Evolutionary conservation across 306 rosid species (phyloP).

Genomic region (Ziziphus jujuba): DNA sequence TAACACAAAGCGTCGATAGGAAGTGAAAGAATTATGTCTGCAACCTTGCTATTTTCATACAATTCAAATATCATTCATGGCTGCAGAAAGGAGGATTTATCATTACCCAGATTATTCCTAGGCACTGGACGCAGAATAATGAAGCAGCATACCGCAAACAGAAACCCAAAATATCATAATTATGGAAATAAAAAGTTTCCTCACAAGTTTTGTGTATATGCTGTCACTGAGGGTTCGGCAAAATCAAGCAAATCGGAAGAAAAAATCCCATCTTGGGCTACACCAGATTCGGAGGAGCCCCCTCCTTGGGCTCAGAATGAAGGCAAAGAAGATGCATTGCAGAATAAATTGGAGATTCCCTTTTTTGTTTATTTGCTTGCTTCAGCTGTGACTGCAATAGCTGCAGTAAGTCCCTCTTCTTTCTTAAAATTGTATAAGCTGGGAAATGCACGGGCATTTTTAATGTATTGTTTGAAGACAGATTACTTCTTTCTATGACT

Average conservation of each 20-base stretch:
- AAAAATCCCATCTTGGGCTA: conserved; percentile 85
- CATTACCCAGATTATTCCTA: conserved; percentile 19
- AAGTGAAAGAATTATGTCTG: conserved; percentile 35
- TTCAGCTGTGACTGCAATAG: conserved; percentile 87
- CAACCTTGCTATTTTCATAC: conserved; percentile 26
- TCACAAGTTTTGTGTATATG: conserved; percentile 40
- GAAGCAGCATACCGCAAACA: conserved; percentile 10
- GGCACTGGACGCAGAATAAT: conserved; percentile 27
- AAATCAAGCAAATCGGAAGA: conserved; percentile 79
- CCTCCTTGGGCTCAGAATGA: conserved; percentile 92
- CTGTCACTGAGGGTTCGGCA: conserved; percentile 72
- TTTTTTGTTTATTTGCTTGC: conserved; percentile 74
- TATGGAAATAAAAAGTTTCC: conserved; percentile 13
- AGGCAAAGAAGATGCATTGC: conserved; percentile 30
- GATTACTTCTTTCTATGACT: background rate
- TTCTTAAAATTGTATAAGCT: background rate
- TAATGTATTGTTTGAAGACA: background rate
- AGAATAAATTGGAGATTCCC: conserved; percentile 55
- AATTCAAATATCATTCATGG: conserved; percentile 23
- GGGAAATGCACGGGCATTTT: background rate
- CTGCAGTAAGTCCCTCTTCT: conserved; percentile 61
- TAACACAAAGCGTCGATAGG: conserved; percentile 14
- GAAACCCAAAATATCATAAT: conserved; percentile 2
- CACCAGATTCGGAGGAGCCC: conserved; percentile 76
- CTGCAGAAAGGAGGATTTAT: conserved; percentile 16